Evolutionary conservation across 495 filamentous ascomycete genomes (phyloP).

Genomic region (Lepidopterella palustris): DNA sequence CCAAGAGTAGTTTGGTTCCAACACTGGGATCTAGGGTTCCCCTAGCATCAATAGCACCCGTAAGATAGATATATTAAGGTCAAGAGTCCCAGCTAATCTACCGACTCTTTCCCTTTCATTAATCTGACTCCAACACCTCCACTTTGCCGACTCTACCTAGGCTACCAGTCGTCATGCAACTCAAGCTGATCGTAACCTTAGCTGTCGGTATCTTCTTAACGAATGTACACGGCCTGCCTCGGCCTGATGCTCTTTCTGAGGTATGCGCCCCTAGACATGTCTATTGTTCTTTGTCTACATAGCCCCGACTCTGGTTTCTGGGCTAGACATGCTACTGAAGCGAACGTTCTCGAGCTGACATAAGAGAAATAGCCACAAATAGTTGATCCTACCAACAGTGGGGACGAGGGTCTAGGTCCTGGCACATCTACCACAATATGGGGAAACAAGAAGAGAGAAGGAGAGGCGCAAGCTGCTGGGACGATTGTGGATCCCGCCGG

Average conservation of each 20-base stretch:
- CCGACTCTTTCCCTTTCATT: neutral
- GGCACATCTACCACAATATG: neutral
- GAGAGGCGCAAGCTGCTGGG: neutral
- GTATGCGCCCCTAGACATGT: constrained; percentile 4
- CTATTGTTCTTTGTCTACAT: neutral
- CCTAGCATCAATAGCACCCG: neutral
- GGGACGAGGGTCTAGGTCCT: neutral
- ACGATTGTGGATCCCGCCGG: neutral
- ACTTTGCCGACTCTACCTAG: neutral
- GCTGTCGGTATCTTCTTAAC: constrained; percentile 18
- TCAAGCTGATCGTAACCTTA: constrained; percentile 12
- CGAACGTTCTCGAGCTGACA: neutral
- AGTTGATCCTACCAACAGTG: neutral
- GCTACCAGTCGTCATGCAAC: constrained; percentile 11
- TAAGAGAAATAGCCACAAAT: neutral
- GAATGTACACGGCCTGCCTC: constrained; percentile 14
- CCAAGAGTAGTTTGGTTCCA: neutral
- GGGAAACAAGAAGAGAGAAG: constrained; percentile 2
- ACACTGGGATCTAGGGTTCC: constrained; percentile 1
- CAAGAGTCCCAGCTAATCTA: neutral
- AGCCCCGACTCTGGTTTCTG: neutral
- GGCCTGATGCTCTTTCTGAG: constrained; percentile 6
- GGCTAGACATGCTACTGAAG: neutral
- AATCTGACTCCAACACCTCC: neutral
- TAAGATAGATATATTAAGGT: constrained; percentile 24